These are phyloP conservation scores for Capsicum baccatum DNA, from an alignment of 257 asterid genomes.

Conservation along the genomic window DNA sequence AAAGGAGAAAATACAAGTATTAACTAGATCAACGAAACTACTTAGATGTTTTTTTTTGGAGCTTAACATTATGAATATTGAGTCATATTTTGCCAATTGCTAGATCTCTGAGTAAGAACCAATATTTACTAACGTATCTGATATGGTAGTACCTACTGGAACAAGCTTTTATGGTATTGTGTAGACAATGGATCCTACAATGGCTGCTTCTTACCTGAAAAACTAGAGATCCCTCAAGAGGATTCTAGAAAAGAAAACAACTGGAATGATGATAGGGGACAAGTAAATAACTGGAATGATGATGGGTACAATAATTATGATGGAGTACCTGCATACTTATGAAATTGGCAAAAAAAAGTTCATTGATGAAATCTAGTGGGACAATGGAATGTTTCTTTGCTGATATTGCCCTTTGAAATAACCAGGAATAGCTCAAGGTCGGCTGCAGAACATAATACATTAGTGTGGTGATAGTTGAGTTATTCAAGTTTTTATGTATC, in stretches of 20 bases:
- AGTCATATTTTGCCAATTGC: neutral
- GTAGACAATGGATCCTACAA: slow-evolving; percentile 69
- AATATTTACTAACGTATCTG: slow-evolving; percentile 34
- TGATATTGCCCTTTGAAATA: slow-evolving; percentile 98
- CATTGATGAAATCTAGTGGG: slow-evolving; percentile 74
- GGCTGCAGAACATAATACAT: slow-evolving; percentile 61
- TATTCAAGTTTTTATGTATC: neutral
- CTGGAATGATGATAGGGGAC: neutral
- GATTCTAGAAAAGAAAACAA: slow-evolving; percentile 29
- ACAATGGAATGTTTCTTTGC: slow-evolving; percentile 72
- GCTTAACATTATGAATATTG: neutral
- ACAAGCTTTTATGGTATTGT: slow-evolving; percentile 82
- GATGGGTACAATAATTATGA: neutral
- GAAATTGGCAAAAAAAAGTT: slow-evolving; percentile 82
- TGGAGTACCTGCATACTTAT: slow-evolving; percentile 80
- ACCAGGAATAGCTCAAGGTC: slow-evolving; percentile 88
- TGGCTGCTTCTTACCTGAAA: slow-evolving; percentile 85
- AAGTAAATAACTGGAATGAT: neutral
- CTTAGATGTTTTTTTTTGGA: no score
- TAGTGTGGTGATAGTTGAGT: slow-evolving; percentile 23
- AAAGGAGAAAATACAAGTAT: no score
- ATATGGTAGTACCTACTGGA: slow-evolving; percentile 77
- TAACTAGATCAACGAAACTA: no score
- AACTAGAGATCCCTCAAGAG: slow-evolving; percentile 39
- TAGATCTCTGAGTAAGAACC: neutral